phyloP scores from a whole-genome alignment of 441 rosid species.

The Rhodomyrtus psidioides region DNA sequence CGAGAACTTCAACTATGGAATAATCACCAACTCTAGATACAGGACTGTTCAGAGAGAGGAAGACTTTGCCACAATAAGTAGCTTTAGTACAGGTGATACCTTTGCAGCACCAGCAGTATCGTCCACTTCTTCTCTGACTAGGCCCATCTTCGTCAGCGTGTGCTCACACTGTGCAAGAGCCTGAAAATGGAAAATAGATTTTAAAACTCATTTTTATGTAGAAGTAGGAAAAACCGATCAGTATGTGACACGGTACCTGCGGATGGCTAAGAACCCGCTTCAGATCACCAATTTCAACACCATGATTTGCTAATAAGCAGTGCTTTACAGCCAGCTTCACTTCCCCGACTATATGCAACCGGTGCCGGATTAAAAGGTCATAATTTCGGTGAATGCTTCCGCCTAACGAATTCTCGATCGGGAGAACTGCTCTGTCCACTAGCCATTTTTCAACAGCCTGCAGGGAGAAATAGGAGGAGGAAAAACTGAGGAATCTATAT shows the following conservation, averaged over 20 bases:
- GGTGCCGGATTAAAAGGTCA: conserved; percentile 86
- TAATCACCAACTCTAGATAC: neutral
- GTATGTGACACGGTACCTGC: conserved; percentile 44
- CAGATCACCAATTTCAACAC: conserved; percentile 70
- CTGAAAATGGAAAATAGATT: conserved; percentile 26
- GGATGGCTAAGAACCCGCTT: conserved; percentile 96
- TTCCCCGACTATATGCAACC: conserved; percentile 94
- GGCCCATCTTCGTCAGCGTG: conserved; percentile 72
- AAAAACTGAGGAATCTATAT: neutral
- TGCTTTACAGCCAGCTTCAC: conserved; percentile 90
- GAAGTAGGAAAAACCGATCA: neutral
- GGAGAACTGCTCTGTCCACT: conserved; percentile 89
- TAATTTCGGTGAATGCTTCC: conserved; percentile 97
- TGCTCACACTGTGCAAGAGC: conserved; percentile 97
- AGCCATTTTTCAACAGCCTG: conserved; percentile 94
- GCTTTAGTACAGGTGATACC: conserved; percentile 23
- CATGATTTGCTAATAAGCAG: conserved; percentile 85
- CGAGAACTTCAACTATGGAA: neutral
- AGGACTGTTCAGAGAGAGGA: neutral
- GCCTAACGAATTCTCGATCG: conserved; percentile 89
- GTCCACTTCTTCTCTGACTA: conserved; percentile 87
- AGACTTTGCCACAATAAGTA: neutral
- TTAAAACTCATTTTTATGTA: neutral
- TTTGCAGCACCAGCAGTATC: conserved; percentile 99
- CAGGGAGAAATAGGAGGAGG: neutral